Base-by-base conservation (phyloP, 805 yeast genomes). In the Barnettozyma vustinii region DNA sequence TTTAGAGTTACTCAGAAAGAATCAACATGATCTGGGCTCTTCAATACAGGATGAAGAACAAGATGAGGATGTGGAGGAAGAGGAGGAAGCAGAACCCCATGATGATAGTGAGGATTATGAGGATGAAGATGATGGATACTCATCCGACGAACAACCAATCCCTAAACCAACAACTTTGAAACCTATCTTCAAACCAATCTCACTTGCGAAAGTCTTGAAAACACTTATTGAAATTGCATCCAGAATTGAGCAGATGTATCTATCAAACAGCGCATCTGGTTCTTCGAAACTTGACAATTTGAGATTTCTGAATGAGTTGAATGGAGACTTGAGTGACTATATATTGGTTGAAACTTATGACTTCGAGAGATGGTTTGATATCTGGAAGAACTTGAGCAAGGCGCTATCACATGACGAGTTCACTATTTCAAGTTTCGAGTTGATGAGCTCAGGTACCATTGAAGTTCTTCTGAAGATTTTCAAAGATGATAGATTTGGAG, bases 401-500 rank as follows among this genome's bases (percentile, higher is more conserved):
- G 60, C 70, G 1, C 56, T 77, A 23, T 68, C 71, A 15, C 55
- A 53, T 18, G 60, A 61, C 1, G 47, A 51, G 9, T 59, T 53
- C 37, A 53, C 56, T 6, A 68, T 85, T 5, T 87, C 96, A 0
- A 83, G 91, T 50, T 87, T 81, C 66, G 96, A 89, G 61, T 68
- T 90, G 32, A 72, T 82, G 6, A 75, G 84, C 2, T 84, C 90
- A 2, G 90, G 90, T 0, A 62, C 87, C 7, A 72, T 84, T 8
- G 69, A 71, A 6, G 57, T 71, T 1, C 60, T 84, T 26, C 56
- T 70, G 4, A 21, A 49, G 1, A 47, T 72, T 2, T 76, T 80
- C 42, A 44, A 52, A 16, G 48, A 64, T 40, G 50, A 57, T 5
- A 54, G 36, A 13, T 54, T 53, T 40, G 63, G 64, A 1, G 53